A percentile compares a stretch with the other conserved stretches of the same genome.
Conservation (phyloP, 345 rosid genomes). For the Odontarrhena argentea region DNA sequence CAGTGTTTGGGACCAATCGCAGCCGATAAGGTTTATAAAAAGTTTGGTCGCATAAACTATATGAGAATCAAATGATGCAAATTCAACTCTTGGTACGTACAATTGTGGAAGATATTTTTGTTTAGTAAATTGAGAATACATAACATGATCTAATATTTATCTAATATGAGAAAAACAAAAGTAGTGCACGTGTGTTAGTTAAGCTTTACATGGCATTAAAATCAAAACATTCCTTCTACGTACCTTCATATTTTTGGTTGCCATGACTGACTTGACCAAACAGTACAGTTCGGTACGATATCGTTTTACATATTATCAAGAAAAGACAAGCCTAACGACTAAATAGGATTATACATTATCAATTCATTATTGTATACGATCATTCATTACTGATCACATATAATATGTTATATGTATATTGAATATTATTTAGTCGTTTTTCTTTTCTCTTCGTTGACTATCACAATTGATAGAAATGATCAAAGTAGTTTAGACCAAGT, state of each 20-base stretch:
- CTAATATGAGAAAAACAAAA: too few species aligned
- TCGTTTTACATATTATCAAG: background rate
- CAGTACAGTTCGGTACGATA: too few species aligned
- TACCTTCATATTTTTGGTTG: background rate
- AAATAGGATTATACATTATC: too few species aligned
- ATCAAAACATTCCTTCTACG: conserved; percentile 7
- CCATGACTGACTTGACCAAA: too few species aligned
- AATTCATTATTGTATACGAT: background rate
- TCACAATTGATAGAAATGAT: background rate
- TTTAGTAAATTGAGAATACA: background rate
- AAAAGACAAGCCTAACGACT: too few species aligned
- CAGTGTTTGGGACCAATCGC: conserved; percentile 18
- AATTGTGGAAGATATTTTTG: background rate
- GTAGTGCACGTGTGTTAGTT: background rate
- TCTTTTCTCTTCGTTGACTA: background rate
- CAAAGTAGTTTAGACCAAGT: background rate
- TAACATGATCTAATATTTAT: too few species aligned
- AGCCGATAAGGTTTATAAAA: conserved; percentile 9
- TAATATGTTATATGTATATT: too few species aligned
- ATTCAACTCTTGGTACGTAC: background rate
- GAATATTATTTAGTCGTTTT: background rate
- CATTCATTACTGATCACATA: too few species aligned
- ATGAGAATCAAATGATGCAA: background rate
- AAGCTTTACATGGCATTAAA: too few species aligned
- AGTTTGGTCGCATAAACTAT: background rate